Base-by-base conservation (phyloP, 1,284 basidiomycete genomes). In the Dichomitus squalens region DNA sequence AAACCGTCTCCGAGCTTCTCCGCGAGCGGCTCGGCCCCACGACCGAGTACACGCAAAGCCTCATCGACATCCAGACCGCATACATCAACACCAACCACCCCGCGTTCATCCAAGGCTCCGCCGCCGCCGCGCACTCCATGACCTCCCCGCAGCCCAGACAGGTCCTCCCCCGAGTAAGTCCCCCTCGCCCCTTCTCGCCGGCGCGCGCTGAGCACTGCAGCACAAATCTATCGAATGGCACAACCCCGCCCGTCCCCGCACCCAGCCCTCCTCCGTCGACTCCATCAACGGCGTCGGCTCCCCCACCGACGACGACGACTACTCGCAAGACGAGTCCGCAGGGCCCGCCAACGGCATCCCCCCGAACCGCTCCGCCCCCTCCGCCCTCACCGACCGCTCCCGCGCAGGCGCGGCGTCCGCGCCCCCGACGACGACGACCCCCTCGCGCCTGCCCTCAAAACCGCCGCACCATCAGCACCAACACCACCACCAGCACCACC, bases 81-180 rank as follows among this genome's bases (percentile, higher is more conserved):
- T 99, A 99, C 74, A 99, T 99, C 82, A 99, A 99, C 76, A 98
- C 96, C 56, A 97, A 96, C 72, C 95, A 97, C 70, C 95, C 95
- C n/a, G 82, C 83, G 34, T 96, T 96, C 73, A 88, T 95, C 59
- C 79, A 84, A 36, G 86, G 88, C 16, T 88, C 88, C 39, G 82
- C 85, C 27, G 72, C 78, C 8, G 86, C 86, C 51, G 80, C 84
- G 18, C 39, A 68, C 69, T 20, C 57, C 66, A 71, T 74, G 11
- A 72, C 75, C n/a, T 69, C 75, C 35, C 72, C 76, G 8, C 44
- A 47, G 44, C 74, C 79, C 51, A 81, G 73, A 66, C 75, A 76
- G 39, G 52, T 66, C 46, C 77, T 79, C 0, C 78, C 81, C 64
- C 76, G 82, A 66, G 88, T 90, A 68, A 71, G 85, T 60, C 11